These are phyloP conservation scores for Yarrowia sp. DNA, from an alignment of 805 yeast species.

Conservation along the genomic window DNA sequence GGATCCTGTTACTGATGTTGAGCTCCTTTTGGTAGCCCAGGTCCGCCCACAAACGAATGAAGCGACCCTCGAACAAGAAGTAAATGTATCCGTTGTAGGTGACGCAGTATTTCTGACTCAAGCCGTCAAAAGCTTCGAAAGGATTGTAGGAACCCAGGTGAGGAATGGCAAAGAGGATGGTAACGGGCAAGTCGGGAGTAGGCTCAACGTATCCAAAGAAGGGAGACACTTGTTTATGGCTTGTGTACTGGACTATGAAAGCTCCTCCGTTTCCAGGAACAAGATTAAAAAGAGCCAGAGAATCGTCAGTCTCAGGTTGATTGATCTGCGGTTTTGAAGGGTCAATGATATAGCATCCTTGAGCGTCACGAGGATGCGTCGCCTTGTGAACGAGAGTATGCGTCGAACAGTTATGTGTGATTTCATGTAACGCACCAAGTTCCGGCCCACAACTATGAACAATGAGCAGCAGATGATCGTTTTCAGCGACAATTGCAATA, in stretches of 20 bases:
- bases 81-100: slow-evolving; percentile 1
- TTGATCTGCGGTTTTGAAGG: not conserved
- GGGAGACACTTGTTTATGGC: not conserved
- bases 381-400: not conserved
- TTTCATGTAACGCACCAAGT: too few species aligned
- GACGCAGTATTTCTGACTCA: not conserved
- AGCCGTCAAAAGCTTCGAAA: not conserved
- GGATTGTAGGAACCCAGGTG: not conserved
- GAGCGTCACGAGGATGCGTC: not conserved
- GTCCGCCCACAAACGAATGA: not conserved
- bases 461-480: not conserved
- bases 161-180: not conserved
- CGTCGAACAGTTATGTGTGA: too few species aligned
- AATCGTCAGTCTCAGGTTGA: not conserved
- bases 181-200: not conserved
- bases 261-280: not conserved
- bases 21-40: not conserved
- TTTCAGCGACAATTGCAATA: not conserved
- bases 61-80: not conserved
- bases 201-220: slow-evolving; percentile 5
- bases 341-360: not conserved
- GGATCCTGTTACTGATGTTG: not conserved
- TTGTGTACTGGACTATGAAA: not conserved
- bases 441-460: too few species aligned
- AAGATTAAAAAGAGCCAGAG: not conserved